Evolutionary conservation across 75 land plant genomes (phyloP), one percentile per base, ranked within the genome.

Genomic region (Pinus albicaulis): DNA sequence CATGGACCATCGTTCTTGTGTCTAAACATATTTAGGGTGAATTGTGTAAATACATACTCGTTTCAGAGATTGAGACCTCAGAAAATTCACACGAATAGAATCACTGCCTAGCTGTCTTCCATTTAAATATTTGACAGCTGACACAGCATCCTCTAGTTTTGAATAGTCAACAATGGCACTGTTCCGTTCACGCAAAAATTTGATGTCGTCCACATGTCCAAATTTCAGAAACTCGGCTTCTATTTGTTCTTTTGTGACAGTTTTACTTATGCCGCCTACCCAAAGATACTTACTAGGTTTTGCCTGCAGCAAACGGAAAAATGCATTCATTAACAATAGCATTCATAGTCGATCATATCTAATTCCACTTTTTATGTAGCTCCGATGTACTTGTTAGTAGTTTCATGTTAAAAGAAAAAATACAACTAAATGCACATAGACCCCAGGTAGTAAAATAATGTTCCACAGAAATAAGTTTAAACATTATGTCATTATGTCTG

Each of bases 201-300:
- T 96, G 36, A 89, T 83, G 3, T 96, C 93, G 72, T 92, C 93
- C 71, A 96, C 74, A 58, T 84, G 83, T 59, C 99, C 99, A 86
- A 83, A 94, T 63, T 82, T 92, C n/a, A 25, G 58, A 74, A 96
- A 96, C 80, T 94, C 93, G 22, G 83, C 88, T 78, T 94, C 93
- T 28, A 96, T 76, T 31, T 87, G 78, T 79, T 94, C 93, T 73
- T 85, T 96, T 16, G 92, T 72, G 17, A 92, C 78, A 69, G 80
- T 81, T 61, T 73, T 78, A 77, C 91, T 77, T 77, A 96, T 83
- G 44, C 98, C 95, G 73, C 92, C 95, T n/a, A 96, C 89, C 98
- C 98, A 94, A 55, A 96, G 81, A 74, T 86, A 77, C 71, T 86
- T 92, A 19, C 86, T 85, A 38, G 95, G 91, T 73, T 85, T 92